Evolutionary conservation across 768 basidiomycete genomes (phyloP).

Genomic region (Paxillus rubicundulus): DNA sequence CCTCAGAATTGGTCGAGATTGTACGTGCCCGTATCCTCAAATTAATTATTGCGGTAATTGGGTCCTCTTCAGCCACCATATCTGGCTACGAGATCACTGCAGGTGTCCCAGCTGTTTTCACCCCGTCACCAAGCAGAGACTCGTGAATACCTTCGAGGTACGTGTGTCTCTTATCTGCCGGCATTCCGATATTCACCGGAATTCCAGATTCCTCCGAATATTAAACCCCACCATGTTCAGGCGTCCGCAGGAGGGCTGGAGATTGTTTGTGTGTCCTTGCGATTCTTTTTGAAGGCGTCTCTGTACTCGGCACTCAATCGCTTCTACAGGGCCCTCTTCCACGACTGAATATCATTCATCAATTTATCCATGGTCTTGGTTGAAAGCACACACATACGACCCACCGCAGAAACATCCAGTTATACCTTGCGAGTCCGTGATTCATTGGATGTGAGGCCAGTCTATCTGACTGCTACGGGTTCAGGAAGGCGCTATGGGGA

Average conservation of each 20-base stretch:
- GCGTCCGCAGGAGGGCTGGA: slow-evolving; percentile 62
- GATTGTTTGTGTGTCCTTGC: slow-evolving; percentile 61
- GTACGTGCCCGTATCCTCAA: slow-evolving; percentile 42
- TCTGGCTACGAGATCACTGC: slow-evolving; percentile 93
- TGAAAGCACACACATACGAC: slow-evolving; percentile 76
- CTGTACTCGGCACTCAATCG: neutral
- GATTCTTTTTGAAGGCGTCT: neutral
- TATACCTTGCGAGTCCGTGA: slow-evolving; percentile 43
- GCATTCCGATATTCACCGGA: slow-evolving; percentile 1
- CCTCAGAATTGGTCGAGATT: slow-evolving; percentile 71
- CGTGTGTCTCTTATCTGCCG: slow-evolving; percentile 9
- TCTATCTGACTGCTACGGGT: neutral
- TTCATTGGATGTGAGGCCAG: neutral
- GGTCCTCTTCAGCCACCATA: slow-evolving; percentile 62
- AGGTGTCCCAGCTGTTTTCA: slow-evolving; percentile 87
- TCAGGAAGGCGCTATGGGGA: slow-evolving; percentile 77
- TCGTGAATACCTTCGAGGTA: slow-evolving; percentile 83
- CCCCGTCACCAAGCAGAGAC: slow-evolving; percentile 82
- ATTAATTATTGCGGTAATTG: neutral
- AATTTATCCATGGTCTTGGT: slow-evolving; percentile 85
- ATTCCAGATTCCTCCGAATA: slow-evolving; percentile 69
- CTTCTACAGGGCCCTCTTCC: slow-evolving; percentile 19
- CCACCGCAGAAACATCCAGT: slow-evolving; percentile 43
- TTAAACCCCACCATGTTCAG: slow-evolving; percentile 60
- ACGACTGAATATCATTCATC: slow-evolving; percentile 64